These are phyloP conservation scores for Rhodamnia rubescens DNA, from an alignment of 345 rosid genomes.

Conservation along the genomic window DNA sequence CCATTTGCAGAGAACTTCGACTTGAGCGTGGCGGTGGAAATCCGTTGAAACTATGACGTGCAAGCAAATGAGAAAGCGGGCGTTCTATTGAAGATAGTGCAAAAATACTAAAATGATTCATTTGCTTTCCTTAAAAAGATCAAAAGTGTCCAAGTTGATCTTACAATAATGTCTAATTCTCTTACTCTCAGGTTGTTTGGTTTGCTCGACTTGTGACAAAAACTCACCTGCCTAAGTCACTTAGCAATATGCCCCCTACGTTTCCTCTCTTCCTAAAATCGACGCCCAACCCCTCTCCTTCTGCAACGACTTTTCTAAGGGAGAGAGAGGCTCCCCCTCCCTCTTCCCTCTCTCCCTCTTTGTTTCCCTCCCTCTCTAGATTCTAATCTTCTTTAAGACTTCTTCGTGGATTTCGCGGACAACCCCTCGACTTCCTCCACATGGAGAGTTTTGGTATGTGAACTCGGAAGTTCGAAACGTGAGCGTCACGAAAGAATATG, in stretches of 20 bases:
- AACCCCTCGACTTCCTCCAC: too few relatives aligned
- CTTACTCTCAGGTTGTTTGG: background rate
- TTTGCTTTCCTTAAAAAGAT: background rate
- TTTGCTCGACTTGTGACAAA: background rate
- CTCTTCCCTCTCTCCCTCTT: too few relatives aligned
- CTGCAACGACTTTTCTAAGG: too few relatives aligned
- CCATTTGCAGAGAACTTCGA: background rate
- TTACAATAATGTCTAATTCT: background rate
- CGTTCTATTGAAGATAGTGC: background rate
- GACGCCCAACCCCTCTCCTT: too few relatives aligned
- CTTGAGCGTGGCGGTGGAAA: background rate
- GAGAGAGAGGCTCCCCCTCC: too few relatives aligned
- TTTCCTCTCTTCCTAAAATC: too few relatives aligned
- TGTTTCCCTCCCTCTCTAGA: too few relatives aligned
- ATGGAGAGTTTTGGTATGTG: too few relatives aligned
- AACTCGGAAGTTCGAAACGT: too few relatives aligned
- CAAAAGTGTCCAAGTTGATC: background rate
- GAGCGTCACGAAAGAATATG: too few relatives aligned
- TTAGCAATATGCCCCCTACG: background rate
- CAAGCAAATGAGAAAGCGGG: background rate
- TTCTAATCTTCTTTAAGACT: too few relatives aligned
- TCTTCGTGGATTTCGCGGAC: too few relatives aligned
- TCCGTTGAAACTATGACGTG: background rate
- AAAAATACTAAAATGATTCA: background rate
- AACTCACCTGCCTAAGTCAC: background rate